These are phyloP conservation scores for Debaryomycetaceae sp. DNA, from an alignment of 1,139 yeast species.

Conservation along the genomic window DNA sequence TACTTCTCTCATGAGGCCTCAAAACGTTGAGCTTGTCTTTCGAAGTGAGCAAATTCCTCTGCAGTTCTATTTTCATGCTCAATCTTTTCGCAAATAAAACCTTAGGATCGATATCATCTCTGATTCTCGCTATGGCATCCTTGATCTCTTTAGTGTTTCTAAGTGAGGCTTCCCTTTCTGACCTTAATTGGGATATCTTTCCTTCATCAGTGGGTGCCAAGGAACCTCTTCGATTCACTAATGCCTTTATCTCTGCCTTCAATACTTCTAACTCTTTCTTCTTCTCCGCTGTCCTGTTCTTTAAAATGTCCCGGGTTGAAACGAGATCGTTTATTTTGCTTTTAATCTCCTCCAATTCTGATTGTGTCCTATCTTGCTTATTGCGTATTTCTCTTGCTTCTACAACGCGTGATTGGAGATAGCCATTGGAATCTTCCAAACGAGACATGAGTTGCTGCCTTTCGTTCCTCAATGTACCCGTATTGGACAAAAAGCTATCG, in stretches of 20 bases:
- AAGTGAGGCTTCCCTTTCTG: constrained; percentile 11
- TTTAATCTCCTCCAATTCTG: constrained; percentile 13
- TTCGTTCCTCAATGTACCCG: constrained; percentile 3
- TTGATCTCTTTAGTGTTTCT: constrained; percentile 11
- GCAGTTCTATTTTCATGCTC: constrained; percentile 14
- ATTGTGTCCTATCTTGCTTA: constrained; percentile 4
- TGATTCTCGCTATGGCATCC: constrained; percentile 15
- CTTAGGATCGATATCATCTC: constrained; percentile 17
- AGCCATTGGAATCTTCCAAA: neutral
- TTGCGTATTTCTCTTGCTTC: neutral
- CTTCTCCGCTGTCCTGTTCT: constrained; percentile 20
- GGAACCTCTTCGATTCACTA: constrained; percentile 9
- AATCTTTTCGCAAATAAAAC: constrained; percentile 15
- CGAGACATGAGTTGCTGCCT: neutral
- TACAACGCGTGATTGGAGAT: neutral
- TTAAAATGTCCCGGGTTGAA: constrained; percentile 14
- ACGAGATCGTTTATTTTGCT: constrained; percentile 17
- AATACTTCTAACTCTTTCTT: constrained; percentile 20
- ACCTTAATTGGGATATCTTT: constrained; percentile 12
- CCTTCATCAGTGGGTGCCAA: constrained; percentile 14
- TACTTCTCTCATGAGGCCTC: constrained; percentile 22
- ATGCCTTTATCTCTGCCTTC: constrained; percentile 14
- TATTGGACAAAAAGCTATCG: constrained; percentile 22
- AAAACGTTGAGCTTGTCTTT: constrained; percentile 52
- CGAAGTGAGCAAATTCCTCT: constrained; percentile 32